phyloP scores from a whole-genome alignment of 805 yeast genomes.

The Barnettozyma sucrosica region DNA sequence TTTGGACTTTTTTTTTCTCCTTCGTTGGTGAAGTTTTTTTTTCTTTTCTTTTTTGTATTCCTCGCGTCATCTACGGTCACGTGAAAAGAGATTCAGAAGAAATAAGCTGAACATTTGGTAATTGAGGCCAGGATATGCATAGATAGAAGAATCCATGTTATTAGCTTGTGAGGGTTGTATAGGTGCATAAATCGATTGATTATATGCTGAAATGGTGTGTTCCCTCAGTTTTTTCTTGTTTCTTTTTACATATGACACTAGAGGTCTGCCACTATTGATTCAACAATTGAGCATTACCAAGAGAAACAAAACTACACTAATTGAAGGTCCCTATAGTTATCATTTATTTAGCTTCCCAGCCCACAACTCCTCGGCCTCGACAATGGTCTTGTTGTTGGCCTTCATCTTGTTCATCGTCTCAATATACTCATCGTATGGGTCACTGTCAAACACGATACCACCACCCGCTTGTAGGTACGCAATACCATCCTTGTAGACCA shows the following conservation, averaged over 20 bases:
- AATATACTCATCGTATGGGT: slow-evolving; percentile 89
- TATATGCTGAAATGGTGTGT: background rate
- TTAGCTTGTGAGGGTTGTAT: background rate
- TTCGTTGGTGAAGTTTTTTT: slow-evolving; percentile 1
- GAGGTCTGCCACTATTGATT: no score
- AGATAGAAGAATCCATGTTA: background rate
- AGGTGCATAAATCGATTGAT: no score
- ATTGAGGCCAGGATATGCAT: no score
- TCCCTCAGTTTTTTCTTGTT: no score
- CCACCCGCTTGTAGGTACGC: slow-evolving; percentile 99
- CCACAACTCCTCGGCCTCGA: slow-evolving; percentile 87
- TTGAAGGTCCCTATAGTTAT: background rate
- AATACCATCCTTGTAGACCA: slow-evolving; percentile 86
- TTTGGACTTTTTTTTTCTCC: background rate
- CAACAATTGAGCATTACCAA: no score
- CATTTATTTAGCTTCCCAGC: slow-evolving; percentile 19
- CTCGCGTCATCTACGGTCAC: background rate
- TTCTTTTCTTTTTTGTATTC: background rate
- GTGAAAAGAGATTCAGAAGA: background rate
- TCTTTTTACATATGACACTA: no score
- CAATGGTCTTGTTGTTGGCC: slow-evolving; percentile 85
- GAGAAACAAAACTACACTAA: no score
- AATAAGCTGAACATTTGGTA: no score
- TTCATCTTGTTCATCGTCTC: slow-evolving; percentile 97
- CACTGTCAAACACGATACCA: slow-evolving; percentile 93